phyloP scores from a whole-genome alignment of 2,329 filamentous ascomycete genomes.

The Phialocephala subalpina region DNA sequence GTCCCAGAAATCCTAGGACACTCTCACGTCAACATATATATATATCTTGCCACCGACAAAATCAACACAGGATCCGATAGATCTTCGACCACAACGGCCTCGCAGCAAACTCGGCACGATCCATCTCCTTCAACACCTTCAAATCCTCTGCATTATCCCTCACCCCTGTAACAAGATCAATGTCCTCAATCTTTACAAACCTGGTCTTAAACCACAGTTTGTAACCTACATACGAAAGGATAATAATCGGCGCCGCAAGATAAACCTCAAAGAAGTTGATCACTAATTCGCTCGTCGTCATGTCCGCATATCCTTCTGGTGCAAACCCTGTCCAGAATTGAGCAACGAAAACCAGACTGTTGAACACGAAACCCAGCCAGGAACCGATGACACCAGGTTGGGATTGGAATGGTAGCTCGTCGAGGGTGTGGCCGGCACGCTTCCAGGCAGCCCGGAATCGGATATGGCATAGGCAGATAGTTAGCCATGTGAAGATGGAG shows the following conservation, averaged over 20 bases:
- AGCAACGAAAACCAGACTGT: slow-evolving; percentile 52
- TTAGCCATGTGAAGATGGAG: slow-evolving; percentile 68
- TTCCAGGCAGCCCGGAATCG: slow-evolving; percentile 70
- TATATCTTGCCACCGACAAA: not conserved
- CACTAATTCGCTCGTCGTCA: slow-evolving; percentile 43
- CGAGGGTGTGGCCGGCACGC: slow-evolving; percentile 61
- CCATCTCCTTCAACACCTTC: slow-evolving; percentile 30
- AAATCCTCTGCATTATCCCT: slow-evolving; percentile 26
- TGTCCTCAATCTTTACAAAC: slow-evolving; percentile 26
- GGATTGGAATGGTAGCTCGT: slow-evolving; percentile 70
- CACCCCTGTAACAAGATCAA: slow-evolving; percentile 34
- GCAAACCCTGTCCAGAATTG: slow-evolving; percentile 49
- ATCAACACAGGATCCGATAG: slow-evolving; percentile 8
- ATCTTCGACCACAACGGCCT: slow-evolving; percentile 33
- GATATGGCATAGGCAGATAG: slow-evolving; percentile 71
- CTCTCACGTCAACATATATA: no score
- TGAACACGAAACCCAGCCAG: slow-evolving; percentile 65
- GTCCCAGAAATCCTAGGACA: no score
- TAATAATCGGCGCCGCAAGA: slow-evolving; percentile 61
- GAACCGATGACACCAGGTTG: slow-evolving; percentile 67
- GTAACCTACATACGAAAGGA: slow-evolving; percentile 67
- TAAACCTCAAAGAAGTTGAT: slow-evolving; percentile 65
- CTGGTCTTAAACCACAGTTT: slow-evolving; percentile 61
- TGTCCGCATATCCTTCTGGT: slow-evolving; percentile 53
- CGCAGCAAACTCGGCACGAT: slow-evolving; percentile 27